phyloP scores from a whole-genome alignment of 2,329 filamentous ascomycete species.

The Chaetomium strumarium region DNA sequence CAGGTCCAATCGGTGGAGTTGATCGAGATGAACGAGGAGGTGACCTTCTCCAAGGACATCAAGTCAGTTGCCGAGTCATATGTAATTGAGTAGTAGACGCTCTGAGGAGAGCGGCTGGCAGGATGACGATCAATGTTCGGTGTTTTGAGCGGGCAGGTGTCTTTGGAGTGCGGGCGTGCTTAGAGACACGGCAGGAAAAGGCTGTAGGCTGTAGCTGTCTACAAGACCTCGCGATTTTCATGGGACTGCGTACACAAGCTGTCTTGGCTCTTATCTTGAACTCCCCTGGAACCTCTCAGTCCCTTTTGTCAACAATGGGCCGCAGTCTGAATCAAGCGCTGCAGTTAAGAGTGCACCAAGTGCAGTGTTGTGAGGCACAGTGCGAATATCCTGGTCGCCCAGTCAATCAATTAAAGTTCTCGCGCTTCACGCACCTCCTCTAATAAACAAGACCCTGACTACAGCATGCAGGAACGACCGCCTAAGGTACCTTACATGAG shows the following conservation, averaged over 20 bases:
- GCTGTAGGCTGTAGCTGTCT: background rate
- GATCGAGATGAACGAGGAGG: slow-evolving; percentile 69
- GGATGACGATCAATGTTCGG: background rate
- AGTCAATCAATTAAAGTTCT: background rate
- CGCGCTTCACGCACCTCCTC: background rate
- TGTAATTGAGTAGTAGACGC: slow-evolving; percentile 63
- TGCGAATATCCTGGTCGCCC: background rate
- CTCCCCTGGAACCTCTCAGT: background rate
- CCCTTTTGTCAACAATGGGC: background rate
- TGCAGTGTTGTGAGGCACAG: background rate
- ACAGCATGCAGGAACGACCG: slow-evolving; percentile 2
- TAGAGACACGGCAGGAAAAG: slow-evolving; percentile 11
- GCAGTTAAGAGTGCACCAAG: no score
- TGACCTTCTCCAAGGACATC: slow-evolving; percentile 77
- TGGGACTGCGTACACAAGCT: no score
- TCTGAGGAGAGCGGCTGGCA: slow-evolving; percentile 9
- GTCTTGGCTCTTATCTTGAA: background rate
- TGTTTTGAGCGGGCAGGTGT: slow-evolving; percentile 11
- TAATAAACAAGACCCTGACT: background rate
- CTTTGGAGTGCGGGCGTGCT: slow-evolving; percentile 10
- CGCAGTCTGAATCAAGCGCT: no score
- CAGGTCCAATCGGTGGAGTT: slow-evolving; percentile 64
- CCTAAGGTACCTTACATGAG: no score
- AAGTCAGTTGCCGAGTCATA: slow-evolving; percentile 72
- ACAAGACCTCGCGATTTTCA: no score